Percentiles rank a stretch among this genome's conserved stretches.
Evolutionary conservation across 208 protist species (phyloP).

Genomic region (Trypanosoma boissoni): DNA sequence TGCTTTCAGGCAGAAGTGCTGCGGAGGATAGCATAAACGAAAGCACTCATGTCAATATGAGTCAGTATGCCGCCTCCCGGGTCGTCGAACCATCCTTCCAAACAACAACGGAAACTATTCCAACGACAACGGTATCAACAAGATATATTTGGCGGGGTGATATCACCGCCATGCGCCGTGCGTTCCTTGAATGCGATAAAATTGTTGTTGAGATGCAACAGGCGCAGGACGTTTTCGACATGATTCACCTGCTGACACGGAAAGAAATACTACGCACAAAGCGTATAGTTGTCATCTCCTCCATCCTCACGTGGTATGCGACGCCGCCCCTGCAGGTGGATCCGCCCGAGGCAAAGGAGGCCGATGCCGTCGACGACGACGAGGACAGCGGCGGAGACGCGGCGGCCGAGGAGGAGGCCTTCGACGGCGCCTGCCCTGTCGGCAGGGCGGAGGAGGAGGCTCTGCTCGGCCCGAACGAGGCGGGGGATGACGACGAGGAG

Average conservation of each 20-base stretch:
- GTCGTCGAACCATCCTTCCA: constrained; percentile 5
- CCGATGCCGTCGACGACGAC: neutral
- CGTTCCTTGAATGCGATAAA: constrained; percentile 63
- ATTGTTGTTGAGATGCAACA: constrained; percentile 82
- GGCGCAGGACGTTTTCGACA: constrained; percentile 79
- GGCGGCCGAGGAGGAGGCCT: constrained; percentile 29
- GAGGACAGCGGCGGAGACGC: constrained; percentile 28
- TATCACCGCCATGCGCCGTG: constrained; percentile 38
- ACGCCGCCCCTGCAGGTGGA: constrained; percentile 55
- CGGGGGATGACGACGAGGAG: neutral
- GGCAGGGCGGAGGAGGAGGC: constrained; percentile 30
- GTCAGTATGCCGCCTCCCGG: neutral
- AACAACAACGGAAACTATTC: neutral
- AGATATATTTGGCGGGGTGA: constrained; percentile 64
- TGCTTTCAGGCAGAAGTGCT: neutral
- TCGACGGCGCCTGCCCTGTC: constrained; percentile 36
- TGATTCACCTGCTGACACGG: constrained; percentile 68
- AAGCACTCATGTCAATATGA: neutral
- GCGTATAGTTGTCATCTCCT: constrained; percentile 84
- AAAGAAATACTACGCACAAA: constrained; percentile 68
- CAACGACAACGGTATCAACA: neutral
- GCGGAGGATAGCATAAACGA: neutral
- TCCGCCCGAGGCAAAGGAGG: constrained; percentile 27
- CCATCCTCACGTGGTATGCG: constrained; percentile 86
- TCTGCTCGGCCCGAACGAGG: constrained; percentile 21